phyloP scores from a whole-genome alignment of 2,329 filamentous ascomycete species.

The Claviceps humidiphila region DNA sequence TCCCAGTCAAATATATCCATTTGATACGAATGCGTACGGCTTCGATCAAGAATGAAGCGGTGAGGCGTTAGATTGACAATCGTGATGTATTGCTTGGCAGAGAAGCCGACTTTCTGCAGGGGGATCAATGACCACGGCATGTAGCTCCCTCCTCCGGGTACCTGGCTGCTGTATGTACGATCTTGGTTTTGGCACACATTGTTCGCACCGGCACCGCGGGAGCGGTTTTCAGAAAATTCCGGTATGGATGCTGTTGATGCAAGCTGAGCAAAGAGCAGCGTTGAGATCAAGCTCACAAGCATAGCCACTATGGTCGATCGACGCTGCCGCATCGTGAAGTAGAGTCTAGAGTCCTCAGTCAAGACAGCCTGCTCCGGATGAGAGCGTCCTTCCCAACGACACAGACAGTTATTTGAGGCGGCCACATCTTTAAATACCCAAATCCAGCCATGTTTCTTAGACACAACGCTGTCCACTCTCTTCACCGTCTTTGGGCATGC shows the following conservation, averaged over 20 bases:
- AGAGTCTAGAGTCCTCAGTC: too few species aligned
- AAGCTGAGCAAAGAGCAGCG: not conserved
- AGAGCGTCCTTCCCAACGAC: not conserved
- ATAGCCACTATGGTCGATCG: not conserved
- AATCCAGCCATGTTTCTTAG: too few species aligned
- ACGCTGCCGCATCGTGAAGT: not conserved
- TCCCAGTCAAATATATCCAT: conserved; percentile 20
- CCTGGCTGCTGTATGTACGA: conserved; percentile 4
- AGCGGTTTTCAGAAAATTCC: not conserved
- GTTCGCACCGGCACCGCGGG: not conserved
- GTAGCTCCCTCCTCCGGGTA: conserved; percentile 2
- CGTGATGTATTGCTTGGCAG: conserved; percentile 16
- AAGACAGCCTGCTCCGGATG: not conserved
- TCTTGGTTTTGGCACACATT: conserved; percentile 4
- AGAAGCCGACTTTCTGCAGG: conserved; percentile 2
- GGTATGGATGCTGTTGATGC: not conserved
- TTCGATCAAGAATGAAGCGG: conserved; percentile 13
- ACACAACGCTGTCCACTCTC: not conserved
- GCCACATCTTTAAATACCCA: not conserved
- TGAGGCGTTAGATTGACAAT: conserved; percentile 23
- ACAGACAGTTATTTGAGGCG: not conserved
- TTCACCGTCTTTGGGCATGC: not conserved
- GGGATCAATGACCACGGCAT: conserved; percentile 7
- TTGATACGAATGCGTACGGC: conserved; percentile 18
- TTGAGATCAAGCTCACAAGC: not conserved